phyloP scores from a whole-genome alignment of 495 filamentous ascomycete genomes.

The Hypomontagnella submonticulosa region DNA sequence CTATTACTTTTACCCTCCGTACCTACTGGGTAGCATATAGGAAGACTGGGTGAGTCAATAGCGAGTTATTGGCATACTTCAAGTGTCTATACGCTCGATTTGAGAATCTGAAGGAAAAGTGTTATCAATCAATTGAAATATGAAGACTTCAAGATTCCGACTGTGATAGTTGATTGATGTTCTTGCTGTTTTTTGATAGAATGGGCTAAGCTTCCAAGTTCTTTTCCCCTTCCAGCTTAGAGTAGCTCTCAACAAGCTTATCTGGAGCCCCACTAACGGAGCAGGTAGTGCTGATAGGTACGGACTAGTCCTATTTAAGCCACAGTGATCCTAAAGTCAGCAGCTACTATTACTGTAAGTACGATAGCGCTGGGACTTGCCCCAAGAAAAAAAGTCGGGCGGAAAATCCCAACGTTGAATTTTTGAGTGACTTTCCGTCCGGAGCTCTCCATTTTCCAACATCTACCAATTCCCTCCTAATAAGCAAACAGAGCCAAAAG shows the following conservation, averaged over 20 bases:
- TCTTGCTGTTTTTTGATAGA: conserved; percentile 10
- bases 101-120: too few species aligned
- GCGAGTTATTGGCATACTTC: too few species aligned
- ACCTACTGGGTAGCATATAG: too few species aligned
- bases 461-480: conserved; percentile 21
- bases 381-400: conserved; percentile 44
- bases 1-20: too few species aligned
- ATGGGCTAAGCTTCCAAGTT: conserved; percentile 7
- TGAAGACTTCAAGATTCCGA: too few species aligned
- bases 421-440: conserved; percentile 44
- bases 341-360: too few species aligned
- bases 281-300: conserved; percentile 26
- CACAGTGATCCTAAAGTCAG: conserved; percentile 32
- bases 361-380: conserved; percentile 7
- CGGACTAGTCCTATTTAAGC: conserved; percentile 24
- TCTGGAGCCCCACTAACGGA: conserved; percentile 24
- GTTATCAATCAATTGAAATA: too few species aligned
- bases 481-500: conserved; percentile 12
- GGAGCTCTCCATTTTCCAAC: conserved; percentile 41
- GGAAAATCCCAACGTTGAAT: conserved; percentile 47
- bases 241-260: conserved; percentile 38
- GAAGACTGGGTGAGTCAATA: too few species aligned
- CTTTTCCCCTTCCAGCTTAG: conserved; percentile 22
- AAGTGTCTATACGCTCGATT: too few species aligned
- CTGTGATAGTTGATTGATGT: too few species aligned